Evolutionary conservation across 371 early-diverging fungal genomes (phyloP).

Genomic region (Mortierella sp.): DNA sequence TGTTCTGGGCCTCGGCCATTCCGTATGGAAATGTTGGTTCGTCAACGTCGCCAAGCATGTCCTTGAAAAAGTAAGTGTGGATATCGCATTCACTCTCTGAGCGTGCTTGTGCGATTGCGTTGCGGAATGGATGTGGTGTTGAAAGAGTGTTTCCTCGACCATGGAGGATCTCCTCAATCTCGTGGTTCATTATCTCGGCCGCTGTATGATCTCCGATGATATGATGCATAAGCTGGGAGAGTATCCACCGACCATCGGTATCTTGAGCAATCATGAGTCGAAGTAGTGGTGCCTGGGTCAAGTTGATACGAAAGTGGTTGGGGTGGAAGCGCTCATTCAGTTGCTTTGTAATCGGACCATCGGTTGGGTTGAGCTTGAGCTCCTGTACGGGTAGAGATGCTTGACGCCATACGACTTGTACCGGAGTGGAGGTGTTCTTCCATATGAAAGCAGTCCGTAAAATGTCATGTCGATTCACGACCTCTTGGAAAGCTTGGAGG

Average conservation of each 20-base stretch:
- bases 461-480: too few species aligned
- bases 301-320: not conserved
- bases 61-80: conserved; percentile 11
- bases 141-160: conserved; percentile 7
- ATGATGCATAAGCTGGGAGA: conserved; percentile 15
- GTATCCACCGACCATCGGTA: conserved; percentile 14
- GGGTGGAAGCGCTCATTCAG: conserved; percentile 2
- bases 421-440: conserved; percentile 14
- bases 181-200: conserved; percentile 4
- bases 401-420: conserved; percentile 20
- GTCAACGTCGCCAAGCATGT: conserved; percentile 20
- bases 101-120: not conserved
- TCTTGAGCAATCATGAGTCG: conserved; percentile 2
- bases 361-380: conserved; percentile 4
- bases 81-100: conserved; percentile 4
- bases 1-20: not conserved
- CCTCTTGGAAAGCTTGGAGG: conserved; percentile 11
- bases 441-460: conserved; percentile 15
- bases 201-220: conserved; percentile 21
- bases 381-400: conserved; percentile 2
- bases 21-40: conserved; percentile 23
- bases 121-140: conserved; percentile 8
- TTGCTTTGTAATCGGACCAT: conserved; percentile 20
- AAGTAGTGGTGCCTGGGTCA: not conserved
- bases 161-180: conserved; percentile 12